Conservation (phyloP, 768 basidiomycete species). For the Leucosporidium scottii region DNA sequence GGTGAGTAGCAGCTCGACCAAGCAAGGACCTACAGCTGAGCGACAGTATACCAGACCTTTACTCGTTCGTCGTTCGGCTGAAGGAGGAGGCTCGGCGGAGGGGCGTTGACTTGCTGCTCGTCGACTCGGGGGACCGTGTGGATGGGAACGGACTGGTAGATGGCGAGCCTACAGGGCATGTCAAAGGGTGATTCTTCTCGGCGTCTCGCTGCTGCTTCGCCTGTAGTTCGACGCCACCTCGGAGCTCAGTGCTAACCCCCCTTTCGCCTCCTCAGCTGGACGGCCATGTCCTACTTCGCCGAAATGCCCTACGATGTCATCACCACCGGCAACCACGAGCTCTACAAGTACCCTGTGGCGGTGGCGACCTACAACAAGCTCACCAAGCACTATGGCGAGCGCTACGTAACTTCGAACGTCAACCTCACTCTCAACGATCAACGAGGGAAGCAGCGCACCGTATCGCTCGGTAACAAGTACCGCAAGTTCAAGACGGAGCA, state of each 20-base stretch:
- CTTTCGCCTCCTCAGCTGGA: conserved; percentile 36
- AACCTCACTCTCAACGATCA: conserved; percentile 62
- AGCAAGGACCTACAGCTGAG: not conserved
- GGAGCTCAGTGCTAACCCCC: not conserved
- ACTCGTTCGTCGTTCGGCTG: conserved; percentile 79
- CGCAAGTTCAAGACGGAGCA: conserved; percentile 38
- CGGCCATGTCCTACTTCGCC: conserved; percentile 66
- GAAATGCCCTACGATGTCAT: conserved; percentile 73
- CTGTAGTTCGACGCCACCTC: not conserved
- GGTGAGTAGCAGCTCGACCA: not conserved
- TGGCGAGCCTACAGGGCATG: conserved; percentile 56
- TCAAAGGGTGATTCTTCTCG: conserved; percentile 3
- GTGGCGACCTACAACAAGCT: conserved; percentile 54
- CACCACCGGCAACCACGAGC: conserved; percentile 81
- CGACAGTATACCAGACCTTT: conserved; percentile 54
- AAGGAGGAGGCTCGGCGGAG: conserved; percentile 60
- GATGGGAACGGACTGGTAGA: conserved; percentile 70
- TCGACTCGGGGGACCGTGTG: conserved; percentile 51
- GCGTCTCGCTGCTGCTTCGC: not conserved
- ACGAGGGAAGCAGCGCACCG: conserved; percentile 39
- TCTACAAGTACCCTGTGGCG: conserved; percentile 39
- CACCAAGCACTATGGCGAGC: conserved; percentile 57
- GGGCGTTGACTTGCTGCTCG: conserved; percentile 72
- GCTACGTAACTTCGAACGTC: conserved; percentile 75
- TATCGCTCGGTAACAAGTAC: conserved; percentile 46